These are phyloP conservation scores for Tricholoma furcatifolium DNA, from an alignment of 768 basidiomycete species.

Conservation along the genomic window DNA sequence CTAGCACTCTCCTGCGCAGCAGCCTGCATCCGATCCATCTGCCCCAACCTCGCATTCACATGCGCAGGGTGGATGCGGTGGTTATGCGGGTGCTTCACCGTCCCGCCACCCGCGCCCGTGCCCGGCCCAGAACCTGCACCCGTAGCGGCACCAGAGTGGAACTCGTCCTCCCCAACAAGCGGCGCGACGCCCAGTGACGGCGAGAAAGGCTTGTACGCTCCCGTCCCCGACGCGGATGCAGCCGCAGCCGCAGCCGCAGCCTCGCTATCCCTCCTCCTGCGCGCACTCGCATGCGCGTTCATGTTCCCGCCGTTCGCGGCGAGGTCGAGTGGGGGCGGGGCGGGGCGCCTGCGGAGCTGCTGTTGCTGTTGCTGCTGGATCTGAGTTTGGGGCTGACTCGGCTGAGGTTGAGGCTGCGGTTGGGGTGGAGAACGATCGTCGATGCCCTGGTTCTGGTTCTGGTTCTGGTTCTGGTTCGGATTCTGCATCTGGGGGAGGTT, in stretches of 20 bases:
- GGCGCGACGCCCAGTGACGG: constrained; percentile 18
- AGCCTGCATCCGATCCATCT: not conserved
- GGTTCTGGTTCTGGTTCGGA: no score
- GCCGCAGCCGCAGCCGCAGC: no score
- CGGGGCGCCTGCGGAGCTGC: constrained; percentile 25
- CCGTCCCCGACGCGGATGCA: no score
- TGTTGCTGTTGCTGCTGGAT: constrained; percentile 7
- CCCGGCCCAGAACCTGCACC: not conserved
- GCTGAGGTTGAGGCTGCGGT: not conserved
- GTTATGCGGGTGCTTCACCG: constrained; percentile 6
- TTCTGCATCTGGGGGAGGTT: not conserved
- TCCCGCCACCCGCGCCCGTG: not conserved
- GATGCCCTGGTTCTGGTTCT: no score
- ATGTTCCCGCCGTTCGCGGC: not conserved
- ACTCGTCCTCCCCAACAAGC: constrained; percentile 35
- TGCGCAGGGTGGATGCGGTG: constrained; percentile 14
- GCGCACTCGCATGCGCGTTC: constrained; percentile 5
- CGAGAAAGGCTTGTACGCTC: constrained; percentile 27
- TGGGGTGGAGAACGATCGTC: not conserved
- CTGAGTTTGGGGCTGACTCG: no score
- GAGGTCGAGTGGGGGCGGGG: constrained; percentile 35
- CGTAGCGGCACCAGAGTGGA: constrained; percentile 24
- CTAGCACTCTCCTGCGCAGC: not conserved
- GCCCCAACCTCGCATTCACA: constrained; percentile 12
- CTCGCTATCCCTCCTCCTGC: constrained; percentile 19